Evolutionary conservation across 305 asterid genomes (phyloP), one percentile per base, ranked within the genome.

Genomic region (Galium porrigens): DNA sequence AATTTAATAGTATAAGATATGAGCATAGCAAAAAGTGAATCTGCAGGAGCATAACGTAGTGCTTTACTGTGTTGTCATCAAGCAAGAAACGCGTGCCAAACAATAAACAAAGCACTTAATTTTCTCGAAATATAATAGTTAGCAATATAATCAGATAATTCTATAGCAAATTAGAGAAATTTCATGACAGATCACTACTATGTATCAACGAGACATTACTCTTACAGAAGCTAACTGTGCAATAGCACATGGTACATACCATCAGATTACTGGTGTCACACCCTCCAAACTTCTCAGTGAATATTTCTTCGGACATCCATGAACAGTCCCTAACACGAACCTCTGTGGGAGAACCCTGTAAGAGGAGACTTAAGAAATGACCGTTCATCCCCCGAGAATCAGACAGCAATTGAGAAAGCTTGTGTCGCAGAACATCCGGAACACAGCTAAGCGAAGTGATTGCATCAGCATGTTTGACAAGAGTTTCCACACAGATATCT

Each of bases 291-390:
- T 67, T 68, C 80, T 70, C 75, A 30, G 65, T 70, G 74, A 91
- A 85, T 29, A 72, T 77, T 27, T 86, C 92, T 77, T 91, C 97
- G 29, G 86, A 71, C 68, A 91, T 70, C 97, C 96, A 91, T 4
- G 98, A 91, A 75, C 98, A 88, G 57, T 88, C 95, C 80, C 81
- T 70, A 54, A 91, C 2, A 52, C 83, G 87, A 61, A 91, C 79
- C 87, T 91, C 96, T 54, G 92, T 80, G 39, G 96, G 98, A 66
- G 83, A 78, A 58, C 80, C 94, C 52, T 70, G 74, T 57, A 81
- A 70, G 64, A 91, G 90, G 73, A 88, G 85, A 51, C 81, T 76
- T 66, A 88, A 81, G 73, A 91, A 81, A 71, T 84, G 84, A 70
- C 36, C 36, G 33, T 82, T 74, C 89, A 91, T 88, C 75, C 67